phyloP scores from a whole-genome alignment of 768 basidiomycete species.

The Pleurotus sapidus region DNA sequence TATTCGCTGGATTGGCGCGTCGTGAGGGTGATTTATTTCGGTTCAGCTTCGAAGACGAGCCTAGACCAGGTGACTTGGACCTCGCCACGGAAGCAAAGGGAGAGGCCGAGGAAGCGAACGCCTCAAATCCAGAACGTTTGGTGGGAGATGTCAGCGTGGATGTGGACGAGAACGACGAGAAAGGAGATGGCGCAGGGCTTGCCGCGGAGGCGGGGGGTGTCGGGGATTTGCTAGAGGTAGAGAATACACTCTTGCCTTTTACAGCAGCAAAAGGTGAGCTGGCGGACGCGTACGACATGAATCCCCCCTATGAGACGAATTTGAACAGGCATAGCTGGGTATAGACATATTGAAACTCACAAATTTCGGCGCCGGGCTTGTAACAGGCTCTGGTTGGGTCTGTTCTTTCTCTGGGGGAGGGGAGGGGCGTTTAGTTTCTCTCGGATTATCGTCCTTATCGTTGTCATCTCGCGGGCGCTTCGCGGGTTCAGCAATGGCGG shows the following conservation, averaged over 20 bases:
- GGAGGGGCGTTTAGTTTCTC: slow-evolving; percentile 56
- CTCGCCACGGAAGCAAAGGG: slow-evolving; percentile 47
- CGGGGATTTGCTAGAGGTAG: slow-evolving; percentile 19
- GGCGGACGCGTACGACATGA: slow-evolving; percentile 76
- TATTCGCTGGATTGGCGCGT: slow-evolving; percentile 36
- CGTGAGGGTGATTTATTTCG: slow-evolving; percentile 57
- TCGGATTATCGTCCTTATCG: slow-evolving; percentile 61
- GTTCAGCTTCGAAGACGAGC: slow-evolving; percentile 36
- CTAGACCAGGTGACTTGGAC: slow-evolving; percentile 54
- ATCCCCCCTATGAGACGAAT: slow-evolving; percentile 50
- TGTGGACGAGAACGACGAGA: slow-evolving; percentile 22
- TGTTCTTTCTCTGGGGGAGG: slow-evolving; percentile 62
- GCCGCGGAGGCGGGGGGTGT: slow-evolving; percentile 25
- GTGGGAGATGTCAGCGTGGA: slow-evolving; percentile 26
- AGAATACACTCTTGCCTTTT: slow-evolving; percentile 62
- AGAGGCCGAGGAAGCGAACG: slow-evolving; percentile 48
- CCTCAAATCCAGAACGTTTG: slow-evolving; percentile 56
- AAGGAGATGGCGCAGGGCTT: slow-evolving; percentile 22
- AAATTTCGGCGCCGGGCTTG: slow-evolving; percentile 39
- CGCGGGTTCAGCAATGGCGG: slow-evolving; percentile 32
- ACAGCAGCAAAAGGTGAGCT: slow-evolving; percentile 73
- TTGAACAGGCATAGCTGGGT: slow-evolving; percentile 7
- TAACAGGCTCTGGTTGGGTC: slow-evolving; percentile 25
- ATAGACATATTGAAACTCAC: slow-evolving; percentile 32
- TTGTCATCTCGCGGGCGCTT: slow-evolving; percentile 65